A percentile compares a stretch with the other conserved stretches of the same genome.
Conservation (phyloP, 768 basidiomycete genomes). For the Phylloporus arenicola region DNA sequence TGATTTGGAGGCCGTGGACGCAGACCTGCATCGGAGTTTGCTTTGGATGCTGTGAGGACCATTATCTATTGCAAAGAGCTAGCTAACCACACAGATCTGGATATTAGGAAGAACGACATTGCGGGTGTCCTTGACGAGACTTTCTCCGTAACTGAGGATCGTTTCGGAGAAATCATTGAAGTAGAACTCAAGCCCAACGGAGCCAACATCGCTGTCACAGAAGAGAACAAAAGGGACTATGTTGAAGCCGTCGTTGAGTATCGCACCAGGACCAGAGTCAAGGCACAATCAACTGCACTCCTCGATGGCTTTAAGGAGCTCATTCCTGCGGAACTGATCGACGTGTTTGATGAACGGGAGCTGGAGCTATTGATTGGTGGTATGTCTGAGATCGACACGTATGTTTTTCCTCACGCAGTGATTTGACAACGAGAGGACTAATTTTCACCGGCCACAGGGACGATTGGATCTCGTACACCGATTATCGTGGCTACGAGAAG, state of each 20-base stretch:
- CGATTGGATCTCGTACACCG: slow-evolving; percentile 92
- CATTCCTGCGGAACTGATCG: slow-evolving; percentile 76
- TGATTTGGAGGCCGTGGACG: slow-evolving; percentile 70
- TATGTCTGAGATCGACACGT: slow-evolving; percentile 90
- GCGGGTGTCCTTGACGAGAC: slow-evolving; percentile 71
- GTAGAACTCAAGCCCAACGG: slow-evolving; percentile 64
- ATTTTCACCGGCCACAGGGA: slow-evolving; percentile 41
- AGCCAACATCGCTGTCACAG: slow-evolving; percentile 56
- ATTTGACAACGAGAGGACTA: neutral
- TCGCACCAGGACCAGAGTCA: slow-evolving; percentile 75
- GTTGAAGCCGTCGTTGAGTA: slow-evolving; percentile 76
- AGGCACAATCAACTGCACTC: slow-evolving; percentile 81
- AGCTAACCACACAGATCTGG: slow-evolving; percentile 1
- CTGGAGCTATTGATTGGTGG: slow-evolving; percentile 87
- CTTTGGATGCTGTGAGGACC: slow-evolving; percentile 67
- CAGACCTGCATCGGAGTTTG: slow-evolving; percentile 63
- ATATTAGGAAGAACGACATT: slow-evolving; percentile 63
- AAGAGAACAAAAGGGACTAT: slow-evolving; percentile 74
- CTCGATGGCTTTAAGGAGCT: slow-evolving; percentile 82
- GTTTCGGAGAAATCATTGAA: slow-evolving; percentile 66
- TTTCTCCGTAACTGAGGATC: slow-evolving; percentile 66
- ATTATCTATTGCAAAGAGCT: neutral
- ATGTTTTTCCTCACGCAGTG: slow-evolving; percentile 20
- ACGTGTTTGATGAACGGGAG: slow-evolving; percentile 89
- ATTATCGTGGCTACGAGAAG: slow-evolving; percentile 84